Conservation (phyloP, 768 basidiomycete genomes). For the Kwoniella dendrophila region DNA sequence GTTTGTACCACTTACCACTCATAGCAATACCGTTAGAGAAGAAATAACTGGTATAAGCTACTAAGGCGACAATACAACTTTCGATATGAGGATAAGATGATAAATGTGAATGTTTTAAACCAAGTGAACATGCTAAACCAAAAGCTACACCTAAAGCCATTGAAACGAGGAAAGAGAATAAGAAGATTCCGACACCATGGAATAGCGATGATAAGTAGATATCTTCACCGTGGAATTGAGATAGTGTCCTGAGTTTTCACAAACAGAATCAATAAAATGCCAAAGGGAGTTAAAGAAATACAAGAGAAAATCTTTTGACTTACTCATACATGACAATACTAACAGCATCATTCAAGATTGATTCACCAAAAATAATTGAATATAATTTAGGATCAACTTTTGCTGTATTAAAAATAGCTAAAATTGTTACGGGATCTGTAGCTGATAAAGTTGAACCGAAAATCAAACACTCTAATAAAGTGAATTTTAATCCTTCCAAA, state of each 20-base stretch:
- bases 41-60: slow-evolving; percentile 96
- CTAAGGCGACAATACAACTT: slow-evolving; percentile 90
- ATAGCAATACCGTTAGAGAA: slow-evolving; percentile 94
- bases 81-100: slow-evolving; percentile 81
- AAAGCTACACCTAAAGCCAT: slow-evolving; percentile 92
- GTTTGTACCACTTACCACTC: slow-evolving; percentile 57
- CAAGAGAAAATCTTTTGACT: slow-evolving; percentile 58
- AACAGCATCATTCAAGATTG: slow-evolving; percentile 95
- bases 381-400: slow-evolving; percentile 98
- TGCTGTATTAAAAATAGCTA: slow-evolving; percentile 97
- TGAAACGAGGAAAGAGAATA: slow-evolving; percentile 90
- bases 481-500: slow-evolving; percentile 81
- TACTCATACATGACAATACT: slow-evolving; percentile 99
- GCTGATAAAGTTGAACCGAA: slow-evolving; percentile 97
- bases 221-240: slow-evolving; percentile 83
- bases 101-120: slow-evolving; percentile 91
- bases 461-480: slow-evolving; percentile 86
- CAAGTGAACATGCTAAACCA: slow-evolving; percentile 84
- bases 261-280: not conserved
- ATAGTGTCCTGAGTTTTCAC: slow-evolving; percentile 68
- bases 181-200: slow-evolving; percentile 95
- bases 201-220: slow-evolving; percentile 85
- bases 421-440: slow-evolving; percentile 95
- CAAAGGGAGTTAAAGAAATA: not conserved
- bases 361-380: slow-evolving; percentile 95